A percentile compares a stretch with the other conserved stretches of the same genome.
phyloP scores from a whole-genome alignment of 441 rosid genomes.

The Arabidopsis hybrid region DNA sequence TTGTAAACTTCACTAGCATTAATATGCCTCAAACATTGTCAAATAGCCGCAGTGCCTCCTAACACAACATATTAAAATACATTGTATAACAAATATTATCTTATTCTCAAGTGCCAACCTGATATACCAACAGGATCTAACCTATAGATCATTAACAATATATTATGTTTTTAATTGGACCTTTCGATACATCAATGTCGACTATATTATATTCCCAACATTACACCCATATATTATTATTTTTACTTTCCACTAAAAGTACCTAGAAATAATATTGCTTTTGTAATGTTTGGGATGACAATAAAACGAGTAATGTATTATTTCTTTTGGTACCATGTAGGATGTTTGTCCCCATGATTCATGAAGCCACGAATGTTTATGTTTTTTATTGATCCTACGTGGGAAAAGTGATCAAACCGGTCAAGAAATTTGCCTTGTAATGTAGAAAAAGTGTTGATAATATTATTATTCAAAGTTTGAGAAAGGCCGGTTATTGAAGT shows the following conservation, averaged over 20 bases:
- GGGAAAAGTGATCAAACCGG: conserved; percentile 36
- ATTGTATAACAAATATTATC: conserved; percentile 5
- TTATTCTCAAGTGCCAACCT: background rate
- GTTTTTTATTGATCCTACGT: conserved; percentile 36
- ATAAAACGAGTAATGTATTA: conserved; percentile 4
- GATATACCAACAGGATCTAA: conserved; percentile 40
- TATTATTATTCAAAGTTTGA: conserved; percentile 18
- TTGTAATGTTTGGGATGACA: conserved; percentile 16
- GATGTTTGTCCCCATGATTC: conserved; percentile 24
- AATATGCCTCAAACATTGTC: conserved; percentile 31
- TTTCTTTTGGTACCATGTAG: conserved; percentile 37
- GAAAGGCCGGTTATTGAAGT: conserved; percentile 44
- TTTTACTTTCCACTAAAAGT: conserved; percentile 23
- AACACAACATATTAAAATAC: conserved; percentile 14
- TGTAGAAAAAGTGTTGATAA: conserved; percentile 23
- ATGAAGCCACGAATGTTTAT: conserved; percentile 13
- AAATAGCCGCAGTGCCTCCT: conserved; percentile 41
- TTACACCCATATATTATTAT: background rate
- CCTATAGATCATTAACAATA: conserved; percentile 28
- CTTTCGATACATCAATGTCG: conserved; percentile 2
- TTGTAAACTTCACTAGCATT: background rate
- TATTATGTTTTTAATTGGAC: conserved; percentile 22
- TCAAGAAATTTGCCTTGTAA: conserved; percentile 6
- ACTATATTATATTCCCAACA: conserved; percentile 24
- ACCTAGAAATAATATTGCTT: conserved; percentile 4